Conservation (phyloP, 2,329 filamentous ascomycete species). For the Didymella segeticola region DNA sequence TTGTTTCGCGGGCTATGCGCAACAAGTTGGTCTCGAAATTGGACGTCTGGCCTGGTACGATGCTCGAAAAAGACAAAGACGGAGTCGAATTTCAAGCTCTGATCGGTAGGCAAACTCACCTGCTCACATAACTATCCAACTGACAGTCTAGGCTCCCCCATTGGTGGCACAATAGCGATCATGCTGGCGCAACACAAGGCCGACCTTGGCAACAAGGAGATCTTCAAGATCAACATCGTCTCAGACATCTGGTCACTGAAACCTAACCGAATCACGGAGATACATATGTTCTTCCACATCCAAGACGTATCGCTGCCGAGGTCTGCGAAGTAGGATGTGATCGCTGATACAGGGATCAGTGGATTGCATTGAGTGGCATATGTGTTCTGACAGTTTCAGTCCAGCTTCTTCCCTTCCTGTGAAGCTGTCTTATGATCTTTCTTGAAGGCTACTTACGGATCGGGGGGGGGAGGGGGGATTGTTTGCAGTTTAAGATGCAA, state of each 20-base stretch:
- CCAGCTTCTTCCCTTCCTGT: too few species aligned
- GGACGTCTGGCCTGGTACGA: conserved; percentile 25
- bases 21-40: conserved; percentile 6
- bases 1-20: conserved; percentile 26
- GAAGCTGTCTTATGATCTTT: too few species aligned
- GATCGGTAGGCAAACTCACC: conserved; percentile 30
- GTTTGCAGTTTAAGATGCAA: too few species aligned
- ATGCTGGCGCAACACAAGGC: conserved; percentile 25
- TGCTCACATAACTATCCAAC: too few species aligned
- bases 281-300: conserved; percentile 26
- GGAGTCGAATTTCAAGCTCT: conserved; percentile 25
- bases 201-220: conserved; percentile 26
- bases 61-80: conserved; percentile 20
- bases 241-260: neutral
- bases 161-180: conserved; percentile 25
- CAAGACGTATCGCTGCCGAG: conserved; percentile 18
- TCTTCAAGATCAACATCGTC: conserved; percentile 22
- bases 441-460: too few species aligned
- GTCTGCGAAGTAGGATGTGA: neutral
- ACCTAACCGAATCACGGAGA: neutral
- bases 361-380: too few species aligned
- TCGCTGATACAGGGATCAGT: too few species aligned
- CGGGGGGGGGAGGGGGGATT: too few species aligned
- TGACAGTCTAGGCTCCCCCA: conserved; percentile 23
- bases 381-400: too few species aligned